Conservation (phyloP, 495 filamentous ascomycete genomes). For the Corynascus novoguineensis region DNA sequence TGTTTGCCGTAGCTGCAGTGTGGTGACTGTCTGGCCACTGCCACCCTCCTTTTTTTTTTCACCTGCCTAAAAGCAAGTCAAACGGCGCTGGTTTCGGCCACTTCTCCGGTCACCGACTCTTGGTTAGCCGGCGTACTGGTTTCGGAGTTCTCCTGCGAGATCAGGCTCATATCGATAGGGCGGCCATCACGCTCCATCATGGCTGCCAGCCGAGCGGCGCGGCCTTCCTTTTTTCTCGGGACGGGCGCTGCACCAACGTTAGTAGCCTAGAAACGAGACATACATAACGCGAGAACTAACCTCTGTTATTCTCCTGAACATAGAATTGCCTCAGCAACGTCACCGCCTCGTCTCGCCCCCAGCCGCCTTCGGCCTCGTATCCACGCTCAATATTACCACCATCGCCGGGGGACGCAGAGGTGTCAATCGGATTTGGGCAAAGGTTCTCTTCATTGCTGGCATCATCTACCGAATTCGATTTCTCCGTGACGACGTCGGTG, state of each 20-base stretch:
- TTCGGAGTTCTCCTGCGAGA: background rate
- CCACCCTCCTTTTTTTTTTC: too few relatives aligned
- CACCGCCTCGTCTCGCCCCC: conserved; percentile 83
- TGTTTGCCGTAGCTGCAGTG: too few relatives aligned
- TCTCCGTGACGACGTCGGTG: conserved; percentile 1
- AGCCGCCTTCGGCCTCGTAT: conserved; percentile 72
- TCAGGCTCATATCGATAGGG: background rate
- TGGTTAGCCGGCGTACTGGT: background rate
- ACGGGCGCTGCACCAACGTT: conserved; percentile 37
- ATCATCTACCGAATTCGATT: background rate
- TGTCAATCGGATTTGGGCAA: conserved; percentile 7
- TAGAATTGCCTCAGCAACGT: conserved; percentile 89
- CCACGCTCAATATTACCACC: conserved; percentile 57
- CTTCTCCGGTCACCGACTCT: background rate
- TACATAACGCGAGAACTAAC: conserved; percentile 41
- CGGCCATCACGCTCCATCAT: conserved; percentile 38
- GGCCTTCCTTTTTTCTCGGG: conserved; percentile 49
- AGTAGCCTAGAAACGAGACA: background rate
- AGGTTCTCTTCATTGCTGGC: conserved; percentile 4
- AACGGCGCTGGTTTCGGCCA: background rate
- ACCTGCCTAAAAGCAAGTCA: too few relatives aligned
- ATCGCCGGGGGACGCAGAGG: conserved; percentile 27
- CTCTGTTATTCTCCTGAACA: conserved; percentile 90
- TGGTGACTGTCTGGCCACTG: too few relatives aligned
- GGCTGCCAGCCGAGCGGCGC: conserved; percentile 43